A percentile compares a stretch with the other conserved stretches of the same genome.
Conservation (phyloP, 495 filamentous ascomycete genomes). For the Penicillium fimorum region DNA sequence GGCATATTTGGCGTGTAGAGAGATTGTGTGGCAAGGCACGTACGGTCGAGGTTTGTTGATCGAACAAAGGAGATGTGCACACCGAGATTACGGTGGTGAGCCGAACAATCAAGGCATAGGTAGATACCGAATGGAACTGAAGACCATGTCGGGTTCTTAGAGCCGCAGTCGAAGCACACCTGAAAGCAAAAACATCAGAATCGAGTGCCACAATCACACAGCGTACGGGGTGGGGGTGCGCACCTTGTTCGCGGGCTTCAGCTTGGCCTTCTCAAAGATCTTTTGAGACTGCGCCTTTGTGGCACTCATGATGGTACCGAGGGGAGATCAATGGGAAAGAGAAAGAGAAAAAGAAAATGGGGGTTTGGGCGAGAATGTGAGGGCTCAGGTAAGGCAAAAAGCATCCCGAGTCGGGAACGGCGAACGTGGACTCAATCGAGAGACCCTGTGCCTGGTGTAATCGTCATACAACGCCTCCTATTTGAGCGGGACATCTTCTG, state of each 20-base stretch:
- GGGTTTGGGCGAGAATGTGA: slow-evolving; percentile 7
- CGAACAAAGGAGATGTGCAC: slow-evolving; percentile 98
- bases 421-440: slow-evolving; percentile 31
- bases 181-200: slow-evolving; percentile 37
- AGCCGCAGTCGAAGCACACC: slow-evolving; percentile 96
- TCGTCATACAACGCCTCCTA: slow-evolving; percentile 7
- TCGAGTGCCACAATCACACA: slow-evolving; percentile 13
- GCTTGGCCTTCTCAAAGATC: slow-evolving; percentile 96
- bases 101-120: slow-evolving; percentile 94
- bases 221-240: slow-evolving; percentile 32
- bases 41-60: slow-evolving; percentile 97
- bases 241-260: slow-evolving; percentile 92
- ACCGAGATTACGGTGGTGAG: slow-evolving; percentile 86
- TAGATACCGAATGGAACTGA: slow-evolving; percentile 98
- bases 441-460: slow-evolving; percentile 15
- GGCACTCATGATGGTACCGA: slow-evolving; percentile 65
- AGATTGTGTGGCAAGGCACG: slow-evolving; percentile 31
- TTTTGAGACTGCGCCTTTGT: slow-evolving; percentile 93
- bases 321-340: slow-evolving; percentile 5
- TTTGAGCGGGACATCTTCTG: background rate
- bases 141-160: slow-evolving; percentile 97
- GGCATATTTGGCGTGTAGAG: background rate
- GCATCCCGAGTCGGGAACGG: slow-evolving; percentile 22
- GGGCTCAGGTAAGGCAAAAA: slow-evolving; percentile 19
- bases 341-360: slow-evolving; percentile 11